phyloP scores from a whole-genome alignment of 768 basidiomycete genomes.

The Pleurotus giganteus region DNA sequence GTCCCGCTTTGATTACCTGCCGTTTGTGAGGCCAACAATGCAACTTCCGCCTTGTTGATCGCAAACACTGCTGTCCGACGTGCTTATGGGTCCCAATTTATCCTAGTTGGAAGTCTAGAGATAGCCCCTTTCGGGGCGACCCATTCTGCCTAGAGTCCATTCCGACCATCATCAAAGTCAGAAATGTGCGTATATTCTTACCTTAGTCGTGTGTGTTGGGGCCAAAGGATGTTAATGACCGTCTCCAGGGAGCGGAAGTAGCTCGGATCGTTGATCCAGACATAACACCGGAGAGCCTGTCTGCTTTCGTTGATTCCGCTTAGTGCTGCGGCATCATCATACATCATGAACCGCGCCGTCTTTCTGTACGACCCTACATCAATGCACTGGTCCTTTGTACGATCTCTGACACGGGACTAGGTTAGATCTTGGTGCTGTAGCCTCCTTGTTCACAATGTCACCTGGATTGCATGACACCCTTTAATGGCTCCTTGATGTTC shows the following conservation, averaged over 20 bases:
- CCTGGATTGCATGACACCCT: too few species aligned
- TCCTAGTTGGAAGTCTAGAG: slow-evolving; percentile 71
- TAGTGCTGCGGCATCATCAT: not conserved
- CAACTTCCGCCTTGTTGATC: not conserved
- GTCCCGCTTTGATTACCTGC: slow-evolving; percentile 26
- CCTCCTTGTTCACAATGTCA: too few species aligned
- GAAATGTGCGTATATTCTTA: slow-evolving; percentile 43
- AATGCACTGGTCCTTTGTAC: not conserved
- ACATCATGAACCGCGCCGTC: too few species aligned
- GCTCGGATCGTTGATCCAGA: slow-evolving; percentile 42
- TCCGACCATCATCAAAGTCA: slow-evolving; percentile 65
- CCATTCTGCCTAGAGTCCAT: slow-evolving; percentile 61
- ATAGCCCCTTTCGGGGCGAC: slow-evolving; percentile 56
- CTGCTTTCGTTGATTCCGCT: slow-evolving; percentile 25
- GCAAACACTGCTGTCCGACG: not conserved
- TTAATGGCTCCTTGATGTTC: too few species aligned
- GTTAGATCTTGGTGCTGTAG: too few species aligned
- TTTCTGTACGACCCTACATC: not conserved
- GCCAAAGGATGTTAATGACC: slow-evolving; percentile 4
- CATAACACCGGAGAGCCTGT: slow-evolving; percentile 28
- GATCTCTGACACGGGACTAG: too few species aligned
- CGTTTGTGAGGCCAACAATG: not conserved
- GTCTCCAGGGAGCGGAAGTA: slow-evolving; percentile 33
- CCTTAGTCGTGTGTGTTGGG: not conserved
- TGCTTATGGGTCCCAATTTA: too few species aligned